A percentile compares a stretch with the other conserved stretches of the same genome.
Conservation (phyloP, 2,329 filamentous ascomycete genomes). For the Fusarium zealandicum region DNA sequence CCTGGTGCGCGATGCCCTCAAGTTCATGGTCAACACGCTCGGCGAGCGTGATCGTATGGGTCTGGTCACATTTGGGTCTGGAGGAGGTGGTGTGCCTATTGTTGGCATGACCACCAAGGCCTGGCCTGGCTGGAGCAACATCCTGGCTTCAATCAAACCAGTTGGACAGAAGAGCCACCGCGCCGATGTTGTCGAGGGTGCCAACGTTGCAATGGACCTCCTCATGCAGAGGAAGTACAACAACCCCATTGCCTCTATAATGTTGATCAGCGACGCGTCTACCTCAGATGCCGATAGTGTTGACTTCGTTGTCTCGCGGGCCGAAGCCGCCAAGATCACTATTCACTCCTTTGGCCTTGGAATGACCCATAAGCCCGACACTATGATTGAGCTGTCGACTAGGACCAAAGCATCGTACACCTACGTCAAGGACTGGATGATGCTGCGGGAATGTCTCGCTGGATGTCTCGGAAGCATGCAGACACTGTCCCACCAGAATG, state of each 20-base stretch:
- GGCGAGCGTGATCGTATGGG: slow-evolving; percentile 97
- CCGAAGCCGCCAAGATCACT: slow-evolving; percentile 96
- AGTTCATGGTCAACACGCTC: slow-evolving; percentile 88
- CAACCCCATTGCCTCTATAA: slow-evolving; percentile 93
- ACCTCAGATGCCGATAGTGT: slow-evolving; percentile 94
- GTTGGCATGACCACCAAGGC: slow-evolving; percentile 98
- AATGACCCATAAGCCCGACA: slow-evolving; percentile 97
- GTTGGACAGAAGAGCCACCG: slow-evolving; percentile 96
- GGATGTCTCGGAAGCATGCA: slow-evolving; percentile 92
- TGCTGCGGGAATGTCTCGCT: slow-evolving; percentile 94
- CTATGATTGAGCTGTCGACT: slow-evolving; percentile 96
- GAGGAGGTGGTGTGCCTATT: slow-evolving; percentile 88
- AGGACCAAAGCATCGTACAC: slow-evolving; percentile 96
- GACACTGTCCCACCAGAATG: slow-evolving; percentile 96
- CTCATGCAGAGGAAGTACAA: slow-evolving; percentile 97
- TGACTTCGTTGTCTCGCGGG: slow-evolving; percentile 95
- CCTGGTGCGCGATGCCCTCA: slow-evolving; percentile 86
- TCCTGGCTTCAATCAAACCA: slow-evolving; percentile 86
- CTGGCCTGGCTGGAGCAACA: slow-evolving; percentile 89
- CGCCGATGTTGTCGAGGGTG: slow-evolving; percentile 95
- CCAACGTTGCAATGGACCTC: slow-evolving; percentile 97
- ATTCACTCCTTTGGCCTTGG: slow-evolving; percentile 97
- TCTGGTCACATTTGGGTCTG: slow-evolving; percentile 94
- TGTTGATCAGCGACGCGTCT: slow-evolving; percentile 96
- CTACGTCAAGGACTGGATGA: slow-evolving; percentile 99